A percentile compares a stretch with the other conserved stretches of the same genome.
These are phyloP conservation scores for Zygosaccharomyces bailii DNA, from an alignment of 805 yeast genomes.

Conservation along the genomic window DNA sequence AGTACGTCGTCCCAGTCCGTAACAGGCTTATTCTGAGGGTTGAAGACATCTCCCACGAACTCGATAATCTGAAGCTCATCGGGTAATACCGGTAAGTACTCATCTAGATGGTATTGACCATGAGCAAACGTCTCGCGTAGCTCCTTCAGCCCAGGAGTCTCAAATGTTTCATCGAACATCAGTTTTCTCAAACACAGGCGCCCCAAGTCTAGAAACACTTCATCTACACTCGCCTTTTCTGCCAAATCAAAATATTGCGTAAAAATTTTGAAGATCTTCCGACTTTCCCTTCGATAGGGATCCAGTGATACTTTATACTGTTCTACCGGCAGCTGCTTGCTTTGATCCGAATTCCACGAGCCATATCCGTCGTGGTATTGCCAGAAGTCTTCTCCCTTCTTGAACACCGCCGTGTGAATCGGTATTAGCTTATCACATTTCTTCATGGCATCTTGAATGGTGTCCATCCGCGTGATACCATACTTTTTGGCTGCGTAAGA, in stretches of 20 bases:
- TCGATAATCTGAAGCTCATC: slow-evolving; percentile 19
- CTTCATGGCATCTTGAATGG: slow-evolving; percentile 58
- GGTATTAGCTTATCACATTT: slow-evolving; percentile 75
- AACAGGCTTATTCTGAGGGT: slow-evolving; percentile 19
- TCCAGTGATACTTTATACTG: slow-evolving; percentile 83
- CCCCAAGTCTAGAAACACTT: slow-evolving; percentile 84
- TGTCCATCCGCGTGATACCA: slow-evolving; percentile 79
- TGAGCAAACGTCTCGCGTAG: slow-evolving; percentile 23
- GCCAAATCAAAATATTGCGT: slow-evolving; percentile 59
- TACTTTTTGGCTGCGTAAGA: slow-evolving; percentile 82
- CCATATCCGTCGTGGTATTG: slow-evolving; percentile 50
- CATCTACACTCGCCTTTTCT: slow-evolving; percentile 96
- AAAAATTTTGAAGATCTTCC: slow-evolving; percentile 70
- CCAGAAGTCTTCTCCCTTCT: slow-evolving; percentile 84
- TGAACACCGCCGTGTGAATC: slow-evolving; percentile 93
- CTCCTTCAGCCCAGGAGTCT: slow-evolving; percentile 5
- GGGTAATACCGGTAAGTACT: slow-evolving; percentile 28
- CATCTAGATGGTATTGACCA: slow-evolving; percentile 27
- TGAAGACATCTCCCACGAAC: slow-evolving; percentile 23
- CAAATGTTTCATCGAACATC: slow-evolving; percentile 19
- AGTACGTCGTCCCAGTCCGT: slow-evolving; percentile 81
- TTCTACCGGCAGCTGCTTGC: slow-evolving; percentile 56
- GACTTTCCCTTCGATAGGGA: slow-evolving; percentile 83
- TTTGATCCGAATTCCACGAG: slow-evolving; percentile 37
- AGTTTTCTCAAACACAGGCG: slow-evolving; percentile 49